These are phyloP conservation scores for Fraxinus cuspidata DNA, from an alignment of 257 asterid genomes.

Conservation along the genomic window DNA sequence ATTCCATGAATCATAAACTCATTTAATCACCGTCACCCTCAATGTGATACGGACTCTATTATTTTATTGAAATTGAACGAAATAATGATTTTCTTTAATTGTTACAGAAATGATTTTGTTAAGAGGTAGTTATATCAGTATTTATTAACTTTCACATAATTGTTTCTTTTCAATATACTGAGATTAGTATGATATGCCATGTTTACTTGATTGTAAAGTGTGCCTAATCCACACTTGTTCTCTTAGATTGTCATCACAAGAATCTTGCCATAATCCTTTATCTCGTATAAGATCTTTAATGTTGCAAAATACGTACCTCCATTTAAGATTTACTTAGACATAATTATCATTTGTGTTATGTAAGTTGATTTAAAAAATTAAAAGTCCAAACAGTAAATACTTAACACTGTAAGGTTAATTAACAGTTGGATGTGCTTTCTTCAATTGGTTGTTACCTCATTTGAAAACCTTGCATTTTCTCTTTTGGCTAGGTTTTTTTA, in stretches of 20 bases:
- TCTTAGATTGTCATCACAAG: not conserved
- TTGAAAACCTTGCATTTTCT: conserved; percentile 64
- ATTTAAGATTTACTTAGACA: not conserved
- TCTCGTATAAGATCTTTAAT: not conserved
- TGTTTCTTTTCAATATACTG: not conserved
- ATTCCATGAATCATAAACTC: too few species aligned
- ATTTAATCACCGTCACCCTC: too few species aligned
- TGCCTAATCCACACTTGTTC: too few species aligned
- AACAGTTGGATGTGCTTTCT: conserved; percentile 11
- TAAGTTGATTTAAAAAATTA: conserved; percentile 12
- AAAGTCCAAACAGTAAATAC: not conserved
- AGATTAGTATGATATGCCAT: not conserved
- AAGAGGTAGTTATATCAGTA: not conserved
- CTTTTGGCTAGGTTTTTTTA: conserved; percentile 83
- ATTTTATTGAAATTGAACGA: too few species aligned
- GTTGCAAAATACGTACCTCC: not conserved
- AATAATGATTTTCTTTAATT: not conserved
- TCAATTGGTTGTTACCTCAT: conserved; percentile 26
- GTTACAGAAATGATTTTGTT: not conserved
- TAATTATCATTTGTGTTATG: not conserved
- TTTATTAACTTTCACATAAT: not conserved
- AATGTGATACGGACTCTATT: too few species aligned
- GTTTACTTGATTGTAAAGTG: too few species aligned
- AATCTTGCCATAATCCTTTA: not conserved
- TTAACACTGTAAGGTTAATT: not conserved